Percentiles rank a stretch among this genome's conserved stretches.
Evolutionary conservation across 2,329 filamentous ascomycete species (phyloP).

Genomic region (Alternaria hordeiaustralica): DNA sequence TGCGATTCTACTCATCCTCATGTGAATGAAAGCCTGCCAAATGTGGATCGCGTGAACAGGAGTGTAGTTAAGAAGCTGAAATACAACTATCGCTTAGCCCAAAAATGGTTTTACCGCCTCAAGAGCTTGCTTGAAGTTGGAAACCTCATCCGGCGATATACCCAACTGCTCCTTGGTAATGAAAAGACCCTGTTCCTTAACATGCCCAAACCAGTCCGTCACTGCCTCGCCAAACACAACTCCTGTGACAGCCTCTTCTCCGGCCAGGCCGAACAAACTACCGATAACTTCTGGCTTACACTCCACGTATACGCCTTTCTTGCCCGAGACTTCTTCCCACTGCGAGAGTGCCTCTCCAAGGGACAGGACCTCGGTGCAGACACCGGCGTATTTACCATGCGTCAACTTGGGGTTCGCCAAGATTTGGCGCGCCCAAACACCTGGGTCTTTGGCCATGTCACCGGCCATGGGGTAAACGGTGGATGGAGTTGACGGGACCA

Average conservation of each 20-base stretch:
- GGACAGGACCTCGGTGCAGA: slow-evolving; percentile 1
- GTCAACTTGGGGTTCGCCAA: slow-evolving; percentile 1
- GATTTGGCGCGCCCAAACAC: slow-evolving; percentile 9
- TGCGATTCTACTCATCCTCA: not conserved
- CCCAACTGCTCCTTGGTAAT: slow-evolving; percentile 2
- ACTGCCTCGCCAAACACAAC: slow-evolving; percentile 3
- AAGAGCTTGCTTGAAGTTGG: slow-evolving; percentile 4
- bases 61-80: not conserved
- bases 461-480: slow-evolving; percentile 5
- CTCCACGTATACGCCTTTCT: slow-evolving; percentile 6
- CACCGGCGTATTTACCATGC: slow-evolving; percentile 4
- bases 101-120: slow-evolving; percentile 1
- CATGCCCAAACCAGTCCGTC: not conserved
- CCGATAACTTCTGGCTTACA: not conserved
- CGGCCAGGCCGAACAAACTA: not conserved
- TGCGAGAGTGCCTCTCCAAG: not conserved
- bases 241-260: slow-evolving; percentile 8
- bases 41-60: not conserved
- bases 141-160: slow-evolving; percentile 2
- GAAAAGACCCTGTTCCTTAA: slow-evolving; percentile 3
- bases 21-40: not conserved
- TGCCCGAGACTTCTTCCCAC: slow-evolving; percentile 1
- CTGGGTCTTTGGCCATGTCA: slow-evolving; percentile 7
- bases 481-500: not conserved
- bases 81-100: not conserved